phyloP scores from a whole-genome alignment of 2,329 filamentous ascomycete species.

The Neonectria magnoliae region DNA sequence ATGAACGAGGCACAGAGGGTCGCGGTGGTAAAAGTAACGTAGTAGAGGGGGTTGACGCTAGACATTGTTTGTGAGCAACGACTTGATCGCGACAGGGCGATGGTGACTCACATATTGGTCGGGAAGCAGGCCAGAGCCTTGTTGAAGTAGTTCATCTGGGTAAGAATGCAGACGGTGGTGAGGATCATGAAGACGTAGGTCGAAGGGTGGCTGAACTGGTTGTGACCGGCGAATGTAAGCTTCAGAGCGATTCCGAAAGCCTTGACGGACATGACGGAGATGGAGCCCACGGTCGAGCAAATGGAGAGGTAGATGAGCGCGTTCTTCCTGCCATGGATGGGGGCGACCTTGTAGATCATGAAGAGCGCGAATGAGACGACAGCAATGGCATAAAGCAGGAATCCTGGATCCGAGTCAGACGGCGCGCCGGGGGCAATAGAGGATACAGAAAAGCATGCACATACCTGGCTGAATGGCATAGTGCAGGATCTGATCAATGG shows the following conservation, averaged over 20 bases:
- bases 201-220: conserved; percentile 93
- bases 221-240: conserved; percentile 90
- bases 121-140: conserved; percentile 97
- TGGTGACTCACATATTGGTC: conserved; percentile 84
- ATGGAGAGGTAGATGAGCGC: conserved; percentile 97
- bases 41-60: conserved; percentile 95
- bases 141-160: conserved; percentile 99
- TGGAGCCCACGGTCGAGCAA: conserved; percentile 94
- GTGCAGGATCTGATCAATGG: conserved; percentile 89
- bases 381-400: conserved; percentile 83
- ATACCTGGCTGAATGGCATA: conserved; percentile 92
- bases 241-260: conserved; percentile 98
- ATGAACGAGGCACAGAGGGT: conserved; percentile 96
- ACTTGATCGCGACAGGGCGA: neutral
- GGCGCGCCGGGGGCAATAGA: too few relatives aligned
- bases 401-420: conserved; percentile 67
- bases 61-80: conserved; percentile 7
- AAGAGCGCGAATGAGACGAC: conserved; percentile 86
- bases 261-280: conserved; percentile 99
- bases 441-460: neutral
- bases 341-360: conserved; percentile 97
- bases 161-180: conserved; percentile 91
- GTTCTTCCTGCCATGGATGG: conserved; percentile 91
- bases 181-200: conserved; percentile 98
- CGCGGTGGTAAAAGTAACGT: conserved; percentile 95